Evolutionary conservation across 2,329 filamentous ascomycete species (phyloP).

Genomic region (Aspergillus unguis): DNA sequence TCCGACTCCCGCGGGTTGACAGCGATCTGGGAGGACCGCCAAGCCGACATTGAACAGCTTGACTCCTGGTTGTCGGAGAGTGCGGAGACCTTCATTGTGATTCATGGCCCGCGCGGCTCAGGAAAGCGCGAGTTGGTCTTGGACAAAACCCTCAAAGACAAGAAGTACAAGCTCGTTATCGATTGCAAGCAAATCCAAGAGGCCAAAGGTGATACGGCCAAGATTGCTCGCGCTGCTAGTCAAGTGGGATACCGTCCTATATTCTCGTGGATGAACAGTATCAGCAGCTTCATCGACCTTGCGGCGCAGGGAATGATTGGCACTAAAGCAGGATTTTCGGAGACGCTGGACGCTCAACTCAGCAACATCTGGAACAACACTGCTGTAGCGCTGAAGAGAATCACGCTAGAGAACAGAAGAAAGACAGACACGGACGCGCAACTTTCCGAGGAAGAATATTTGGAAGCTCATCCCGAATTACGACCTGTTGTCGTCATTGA

Average conservation of each 20-base stretch:
- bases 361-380: slow-evolving; percentile 87
- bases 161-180: slow-evolving; percentile 74
- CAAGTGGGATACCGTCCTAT: slow-evolving; percentile 89
- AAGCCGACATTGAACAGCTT: slow-evolving; percentile 75
- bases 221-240: slow-evolving; percentile 74
- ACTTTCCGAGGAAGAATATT: slow-evolving; percentile 77
- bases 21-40: slow-evolving; percentile 84
- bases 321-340: slow-evolving; percentile 89
- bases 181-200: slow-evolving; percentile 95
- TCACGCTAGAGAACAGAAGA: slow-evolving; percentile 66
- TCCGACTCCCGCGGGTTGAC: slow-evolving; percentile 67
- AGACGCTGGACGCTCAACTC: slow-evolving; percentile 84
- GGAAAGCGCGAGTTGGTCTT: slow-evolving; percentile 86
- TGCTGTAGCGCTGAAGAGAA: slow-evolving; percentile 70
- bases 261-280: slow-evolving; percentile 94
- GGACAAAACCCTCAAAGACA: slow-evolving; percentile 74
- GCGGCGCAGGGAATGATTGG: slow-evolving; percentile 92
- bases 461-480: slow-evolving; percentile 82
- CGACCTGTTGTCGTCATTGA: slow-evolving; percentile 84
- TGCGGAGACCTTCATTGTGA: slow-evolving; percentile 85
- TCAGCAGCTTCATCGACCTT: slow-evolving; percentile 87
- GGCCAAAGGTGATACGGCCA: slow-evolving; percentile 79
- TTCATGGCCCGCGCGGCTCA: slow-evolving; percentile 87
- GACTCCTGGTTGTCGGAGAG: slow-evolving; percentile 84
- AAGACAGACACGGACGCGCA: slow-evolving; percentile 71